Evolutionary conservation across 495 filamentous ascomycete species (phyloP).

Genomic region (Trichocladium uniseriatum): DNA sequence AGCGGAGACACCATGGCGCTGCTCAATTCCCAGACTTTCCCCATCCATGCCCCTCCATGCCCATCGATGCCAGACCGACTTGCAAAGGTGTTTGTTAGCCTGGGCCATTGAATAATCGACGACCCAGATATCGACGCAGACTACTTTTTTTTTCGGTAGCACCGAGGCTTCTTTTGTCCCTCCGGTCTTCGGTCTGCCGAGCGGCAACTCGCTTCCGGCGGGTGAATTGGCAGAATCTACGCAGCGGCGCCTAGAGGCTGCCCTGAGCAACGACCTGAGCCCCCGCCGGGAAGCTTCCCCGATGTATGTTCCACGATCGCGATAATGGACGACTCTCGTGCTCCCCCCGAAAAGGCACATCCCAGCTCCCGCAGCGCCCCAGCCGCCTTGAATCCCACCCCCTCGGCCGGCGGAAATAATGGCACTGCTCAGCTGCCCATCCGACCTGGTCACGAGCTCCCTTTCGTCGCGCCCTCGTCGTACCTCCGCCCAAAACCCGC

Average conservation of each 20-base stretch:
- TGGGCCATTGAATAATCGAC: no score
- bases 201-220: neutral
- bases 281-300: conserved; percentile 6
- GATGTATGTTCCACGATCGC: conserved; percentile 28
- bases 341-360: conserved; percentile 23
- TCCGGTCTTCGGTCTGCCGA: neutral
- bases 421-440: conserved; percentile 20
- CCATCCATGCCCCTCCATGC: no score
- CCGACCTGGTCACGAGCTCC: conserved; percentile 43
- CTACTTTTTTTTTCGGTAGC: no score
- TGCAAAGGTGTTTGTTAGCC: no score
- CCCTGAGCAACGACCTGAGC: neutral
- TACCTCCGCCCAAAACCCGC: conserved; percentile 64
- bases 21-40: neutral
- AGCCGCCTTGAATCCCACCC: conserved; percentile 14
- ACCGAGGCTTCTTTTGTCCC: neutral
- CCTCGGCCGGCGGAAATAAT: conserved; percentile 19
- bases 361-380: conserved; percentile 17
- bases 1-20: no score
- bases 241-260: neutral
- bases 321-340: conserved; percentile 33
- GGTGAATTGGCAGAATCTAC: no score
- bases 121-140: no score
- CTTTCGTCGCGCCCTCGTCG: conserved; percentile 70
- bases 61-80: no score